Evolutionary conservation across 2,329 filamentous ascomycete genomes (phyloP).

Genomic region (Talaromyces sp.): DNA sequence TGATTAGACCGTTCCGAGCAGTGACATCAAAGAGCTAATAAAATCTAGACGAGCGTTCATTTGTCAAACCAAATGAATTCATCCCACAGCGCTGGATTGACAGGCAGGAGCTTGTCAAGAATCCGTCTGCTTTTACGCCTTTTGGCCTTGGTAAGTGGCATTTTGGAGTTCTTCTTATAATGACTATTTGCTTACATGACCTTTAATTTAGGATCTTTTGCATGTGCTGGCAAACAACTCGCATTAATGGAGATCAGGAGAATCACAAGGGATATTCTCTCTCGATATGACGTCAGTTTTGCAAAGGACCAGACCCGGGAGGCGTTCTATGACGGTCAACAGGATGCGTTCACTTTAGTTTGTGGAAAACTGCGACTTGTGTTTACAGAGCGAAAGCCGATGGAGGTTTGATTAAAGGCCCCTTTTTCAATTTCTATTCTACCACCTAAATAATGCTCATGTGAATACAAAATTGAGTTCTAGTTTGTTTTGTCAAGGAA

Average conservation of each 20-base stretch:
- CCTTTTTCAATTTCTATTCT: neutral
- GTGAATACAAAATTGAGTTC: neutral
- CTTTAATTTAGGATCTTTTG: neutral
- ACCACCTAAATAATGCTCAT: neutral
- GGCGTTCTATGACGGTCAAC: slow-evolving; percentile 16
- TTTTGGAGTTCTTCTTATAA: neutral
- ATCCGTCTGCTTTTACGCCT: slow-evolving; percentile 10
- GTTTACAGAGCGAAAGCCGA: slow-evolving; percentile 8
- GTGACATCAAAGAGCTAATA: neutral
- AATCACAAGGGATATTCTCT: slow-evolving; percentile 11
- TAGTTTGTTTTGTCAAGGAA: neutral
- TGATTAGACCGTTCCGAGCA: neutral
- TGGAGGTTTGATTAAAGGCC: neutral
- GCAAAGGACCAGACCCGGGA: slow-evolving; percentile 16
- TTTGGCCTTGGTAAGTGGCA: slow-evolving; percentile 11
- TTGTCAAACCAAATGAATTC: slow-evolving; percentile 11
- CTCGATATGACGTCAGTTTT: slow-evolving; percentile 13
- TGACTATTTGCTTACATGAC: neutral
- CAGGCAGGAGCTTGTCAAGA: slow-evolving; percentile 11
- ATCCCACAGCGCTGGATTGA: slow-evolving; percentile 17
- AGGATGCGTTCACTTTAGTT: slow-evolving; percentile 16
- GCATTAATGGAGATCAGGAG: slow-evolving; percentile 16
- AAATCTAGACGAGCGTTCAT: slow-evolving; percentile 12
- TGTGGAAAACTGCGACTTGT: slow-evolving; percentile 13
- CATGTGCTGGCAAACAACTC: slow-evolving; percentile 16